These are phyloP conservation scores for Globisporangium polare DNA, from an alignment of 352 stramenopile species.

Conservation along the genomic window DNA sequence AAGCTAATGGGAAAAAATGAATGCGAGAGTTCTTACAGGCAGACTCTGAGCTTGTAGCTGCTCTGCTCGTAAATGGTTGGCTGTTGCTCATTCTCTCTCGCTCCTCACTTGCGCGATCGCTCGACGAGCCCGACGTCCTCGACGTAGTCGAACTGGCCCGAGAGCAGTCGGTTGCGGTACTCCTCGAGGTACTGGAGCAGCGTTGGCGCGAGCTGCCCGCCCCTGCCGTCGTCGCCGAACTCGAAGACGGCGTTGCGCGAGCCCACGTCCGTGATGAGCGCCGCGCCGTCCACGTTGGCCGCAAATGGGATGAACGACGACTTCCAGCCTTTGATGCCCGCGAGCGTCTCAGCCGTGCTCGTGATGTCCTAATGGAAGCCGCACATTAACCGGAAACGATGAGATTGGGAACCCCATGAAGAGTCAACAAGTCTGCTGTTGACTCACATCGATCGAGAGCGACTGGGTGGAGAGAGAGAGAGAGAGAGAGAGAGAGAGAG, in stretches of 20 bases:
- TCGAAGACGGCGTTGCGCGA: slow-evolving; percentile 62
- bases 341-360: slow-evolving; percentile 40
- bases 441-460: slow-evolving; percentile 46
- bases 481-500: too few species aligned
- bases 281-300: slow-evolving; percentile 56
- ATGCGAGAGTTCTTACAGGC: too few species aligned
- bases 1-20: background rate
- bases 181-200: slow-evolving; percentile 72
- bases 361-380: slow-evolving; percentile 47
- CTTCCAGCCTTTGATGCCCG: slow-evolving; percentile 49
- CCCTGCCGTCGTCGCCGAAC: slow-evolving; percentile 62
- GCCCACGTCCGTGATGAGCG: slow-evolving; percentile 51
- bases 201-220: slow-evolving; percentile 40
- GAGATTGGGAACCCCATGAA: background rate
- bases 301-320: slow-evolving; percentile 68
- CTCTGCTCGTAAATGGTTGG: background rate
- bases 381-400: background rate
- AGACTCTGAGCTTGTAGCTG: background rate
- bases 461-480: slow-evolving; percentile 26
- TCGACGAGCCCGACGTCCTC: slow-evolving; percentile 81
- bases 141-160: slow-evolving; percentile 77
- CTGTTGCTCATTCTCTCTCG: background rate
- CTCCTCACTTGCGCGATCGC: slow-evolving; percentile 51
- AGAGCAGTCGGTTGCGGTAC: slow-evolving; percentile 81
- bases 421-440: background rate